These are phyloP conservation scores for Glycine tomentella DNA, from an alignment of 306 rosid genomes.

Conservation along the genomic window DNA sequence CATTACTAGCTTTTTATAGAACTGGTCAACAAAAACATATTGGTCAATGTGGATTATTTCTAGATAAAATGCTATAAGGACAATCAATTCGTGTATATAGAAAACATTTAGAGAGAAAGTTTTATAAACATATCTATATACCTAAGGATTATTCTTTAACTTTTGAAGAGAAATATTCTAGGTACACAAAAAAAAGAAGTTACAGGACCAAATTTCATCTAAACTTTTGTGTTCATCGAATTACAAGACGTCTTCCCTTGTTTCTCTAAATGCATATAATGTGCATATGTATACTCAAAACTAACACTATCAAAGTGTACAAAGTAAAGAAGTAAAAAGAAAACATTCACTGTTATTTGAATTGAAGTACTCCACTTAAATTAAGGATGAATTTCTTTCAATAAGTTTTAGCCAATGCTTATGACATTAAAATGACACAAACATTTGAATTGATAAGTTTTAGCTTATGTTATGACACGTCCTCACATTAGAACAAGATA, in stretches of 20 bases:
- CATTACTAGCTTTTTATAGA: neutral
- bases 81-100: no score
- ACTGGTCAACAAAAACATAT: neutral
- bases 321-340: neutral
- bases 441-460: neutral
- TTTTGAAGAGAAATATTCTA: no score
- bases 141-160: no score
- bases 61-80: neutral
- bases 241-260: neutral
- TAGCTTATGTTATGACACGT: neutral
- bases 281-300: neutral
- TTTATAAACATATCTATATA: no score
- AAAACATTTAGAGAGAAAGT: no score
- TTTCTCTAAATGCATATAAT: neutral
- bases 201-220: neutral
- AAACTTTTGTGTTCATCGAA: neutral
- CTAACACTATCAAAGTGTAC: neutral
- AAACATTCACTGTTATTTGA: neutral
- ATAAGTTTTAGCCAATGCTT: neutral
- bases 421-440: neutral
- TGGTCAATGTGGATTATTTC: constrained; percentile 1
- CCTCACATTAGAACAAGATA: neutral
- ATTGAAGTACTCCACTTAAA: neutral
- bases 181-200: neutral
- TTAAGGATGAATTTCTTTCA: neutral